Evolutionary conservation across 192 early-diverging fungal species (phyloP), one percentile per base, ranked within the genome.

Genomic region (Phlyctochytrium bullatum): DNA sequence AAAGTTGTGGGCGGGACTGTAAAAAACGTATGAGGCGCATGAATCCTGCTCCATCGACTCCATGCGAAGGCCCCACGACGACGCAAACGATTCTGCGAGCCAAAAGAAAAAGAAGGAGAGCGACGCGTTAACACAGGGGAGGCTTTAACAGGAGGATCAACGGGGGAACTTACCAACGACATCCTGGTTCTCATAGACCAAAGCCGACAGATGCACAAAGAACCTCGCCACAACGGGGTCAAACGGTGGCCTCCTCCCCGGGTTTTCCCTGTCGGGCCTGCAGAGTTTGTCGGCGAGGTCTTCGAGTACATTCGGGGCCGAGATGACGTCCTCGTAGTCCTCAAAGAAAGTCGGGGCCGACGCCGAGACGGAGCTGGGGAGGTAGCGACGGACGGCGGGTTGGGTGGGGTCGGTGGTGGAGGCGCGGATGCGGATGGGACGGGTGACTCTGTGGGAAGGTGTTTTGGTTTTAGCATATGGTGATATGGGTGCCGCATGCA

Each of bases 181-280:
- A 24, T 71, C 69, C 6, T 10, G 3, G 14, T 29, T 33, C 56
- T 71, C 69, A 51, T 71, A 71, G 32, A 29, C 47, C 0, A 71
- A 32, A 20, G 69, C 69, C 31, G 61, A 53, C 10, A 63, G 59
- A 56, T 71, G 69, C 23, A 71, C 2, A 20, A 71, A 40, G 27
- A 71, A 31, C 27, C 63, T 64, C 27, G 69, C 69, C 6, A 65
- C 31, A 6, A 29, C 52, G 12, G 32, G 17, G 30, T 65, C 63
- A 30, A 71, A 71, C 10, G 61, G 62, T 59, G 69, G 69, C 17
- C 69, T 28, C 31, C 52, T 10, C 31, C 62, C 62, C 3, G 24
- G 31, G 33, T 69, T 56, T 4, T 30, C 67, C 27, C 36, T 24
- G 59, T 52, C 34, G 16, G 67, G 67, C 20, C 47, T 59, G 16